Conservation (phyloP, 2,329 filamentous ascomycete species). For the Neopestalotiopsis sp. region DNA sequence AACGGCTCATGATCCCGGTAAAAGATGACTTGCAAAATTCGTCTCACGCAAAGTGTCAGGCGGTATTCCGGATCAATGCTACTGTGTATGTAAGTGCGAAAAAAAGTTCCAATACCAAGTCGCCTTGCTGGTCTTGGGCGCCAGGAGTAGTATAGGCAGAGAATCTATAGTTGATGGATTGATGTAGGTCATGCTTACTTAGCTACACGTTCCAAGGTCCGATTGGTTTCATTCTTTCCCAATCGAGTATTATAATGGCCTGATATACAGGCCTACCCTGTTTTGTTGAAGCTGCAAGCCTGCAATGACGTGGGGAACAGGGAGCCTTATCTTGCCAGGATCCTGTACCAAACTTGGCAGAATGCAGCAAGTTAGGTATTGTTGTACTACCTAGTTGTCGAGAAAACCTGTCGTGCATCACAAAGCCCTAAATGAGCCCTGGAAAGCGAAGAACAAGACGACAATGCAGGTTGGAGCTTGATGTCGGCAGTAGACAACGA, state of each 20-base stretch:
- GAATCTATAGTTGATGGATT: constrained; percentile 1
- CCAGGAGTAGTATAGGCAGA: not conserved
- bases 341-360: not conserved
- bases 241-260: constrained; percentile 10
- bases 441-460: not conserved
- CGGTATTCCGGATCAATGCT: no score
- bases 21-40: no score
- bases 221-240: constrained; percentile 8
- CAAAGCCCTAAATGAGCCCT: not conserved
- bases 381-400: not conserved
- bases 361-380: not conserved
- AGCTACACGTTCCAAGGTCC: not conserved
- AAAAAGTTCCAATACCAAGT: no score
- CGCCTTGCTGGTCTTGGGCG: not conserved
- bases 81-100: no score
- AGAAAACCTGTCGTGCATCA: not conserved
- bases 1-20: no score
- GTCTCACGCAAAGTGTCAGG: no score
- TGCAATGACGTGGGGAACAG: constrained; percentile 12
- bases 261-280: constrained; percentile 12
- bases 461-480: not conserved
- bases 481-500: not conserved
- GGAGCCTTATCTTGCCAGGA: constrained; percentile 1
- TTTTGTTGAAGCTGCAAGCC: constrained; percentile 4
- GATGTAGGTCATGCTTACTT: not conserved